Conservation (phyloP, 2,329 filamentous ascomycete genomes). For the Colletotrichum sp. region DNA sequence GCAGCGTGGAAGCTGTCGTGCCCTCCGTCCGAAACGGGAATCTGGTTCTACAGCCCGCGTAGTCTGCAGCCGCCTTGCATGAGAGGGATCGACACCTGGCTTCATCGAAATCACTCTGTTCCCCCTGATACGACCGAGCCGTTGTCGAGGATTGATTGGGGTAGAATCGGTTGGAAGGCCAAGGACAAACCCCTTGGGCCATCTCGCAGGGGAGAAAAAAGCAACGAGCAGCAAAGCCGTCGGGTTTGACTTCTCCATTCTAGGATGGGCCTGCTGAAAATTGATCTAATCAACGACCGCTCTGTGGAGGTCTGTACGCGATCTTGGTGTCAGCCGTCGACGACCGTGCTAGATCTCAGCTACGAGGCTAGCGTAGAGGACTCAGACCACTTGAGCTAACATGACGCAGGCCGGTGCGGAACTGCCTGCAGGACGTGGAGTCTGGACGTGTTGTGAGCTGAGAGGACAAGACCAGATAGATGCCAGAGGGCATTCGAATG, state of each 20-base stretch:
- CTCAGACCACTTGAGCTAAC: not conserved
- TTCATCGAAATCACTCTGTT: not conserved
- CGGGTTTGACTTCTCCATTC: not conserved
- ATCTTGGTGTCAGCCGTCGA: not conserved
- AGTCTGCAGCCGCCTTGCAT: not conserved
- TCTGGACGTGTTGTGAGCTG: not conserved
- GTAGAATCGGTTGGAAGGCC: not conserved
- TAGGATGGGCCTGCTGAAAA: not conserved
- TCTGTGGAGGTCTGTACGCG: not conserved
- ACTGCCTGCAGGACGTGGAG: not conserved
- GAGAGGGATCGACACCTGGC: conserved; percentile 4
- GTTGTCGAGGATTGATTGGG: conserved; percentile 3
- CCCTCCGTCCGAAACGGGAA: not conserved
- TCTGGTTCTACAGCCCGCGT: not conserved
- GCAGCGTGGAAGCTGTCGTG: not conserved
- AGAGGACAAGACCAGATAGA: not conserved
- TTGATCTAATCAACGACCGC: not conserved
- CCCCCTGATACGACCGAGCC: not conserved
- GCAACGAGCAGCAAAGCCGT: not conserved
- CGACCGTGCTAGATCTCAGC: not conserved
- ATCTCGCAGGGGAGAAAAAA: not conserved
- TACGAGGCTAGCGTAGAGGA: not conserved
- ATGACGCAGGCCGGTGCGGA: not conserved
- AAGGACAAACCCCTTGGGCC: not conserved
- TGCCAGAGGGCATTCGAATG: not conserved